phyloP scores from a whole-genome alignment of 179 eudicot species.

The Camellia oleifera region DNA sequence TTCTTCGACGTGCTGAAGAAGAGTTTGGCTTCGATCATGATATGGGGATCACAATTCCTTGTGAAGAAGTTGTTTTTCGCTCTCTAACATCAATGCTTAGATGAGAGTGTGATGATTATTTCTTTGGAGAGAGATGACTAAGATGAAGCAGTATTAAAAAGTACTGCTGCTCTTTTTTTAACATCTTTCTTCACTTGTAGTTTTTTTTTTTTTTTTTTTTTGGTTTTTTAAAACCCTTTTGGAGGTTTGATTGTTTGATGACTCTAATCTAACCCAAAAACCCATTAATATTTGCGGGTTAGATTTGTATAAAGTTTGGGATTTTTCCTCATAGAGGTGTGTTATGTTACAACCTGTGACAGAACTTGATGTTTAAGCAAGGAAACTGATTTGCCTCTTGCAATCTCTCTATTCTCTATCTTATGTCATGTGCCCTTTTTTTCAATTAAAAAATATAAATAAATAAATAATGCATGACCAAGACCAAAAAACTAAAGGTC shows the following conservation, averaged over 20 bases:
- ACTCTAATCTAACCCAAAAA: neutral
- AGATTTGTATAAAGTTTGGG: constrained; percentile 10
- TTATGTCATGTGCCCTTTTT: no score
- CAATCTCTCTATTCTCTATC: neutral
- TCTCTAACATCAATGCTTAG: constrained; percentile 64
- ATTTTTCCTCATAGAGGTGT: constrained; percentile 34
- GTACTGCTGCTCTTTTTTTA: constrained; percentile 26
- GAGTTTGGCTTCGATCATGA: constrained; percentile 77
- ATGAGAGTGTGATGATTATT: constrained; percentile 15
- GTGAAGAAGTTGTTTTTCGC: constrained; percentile 69
- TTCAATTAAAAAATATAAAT: no score
- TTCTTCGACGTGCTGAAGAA: constrained; percentile 62
- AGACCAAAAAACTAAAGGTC: no score
- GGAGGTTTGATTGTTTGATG: constrained; percentile 12
- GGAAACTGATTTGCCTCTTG: neutral
- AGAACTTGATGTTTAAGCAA: constrained; percentile 5
- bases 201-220: neutral
- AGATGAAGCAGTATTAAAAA: constrained; percentile 24
- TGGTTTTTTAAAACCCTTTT: constrained; percentile 20
- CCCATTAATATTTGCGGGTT: constrained; percentile 15
- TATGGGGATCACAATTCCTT: constrained; percentile 80
- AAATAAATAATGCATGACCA: no score
- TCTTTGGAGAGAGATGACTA: constrained; percentile 30
- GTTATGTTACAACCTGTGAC: constrained; percentile 14
- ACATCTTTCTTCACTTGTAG: constrained; percentile 29